phyloP scores from a whole-genome alignment of 2,329 filamentous ascomycete genomes.

The Aspergillus sclerotialis region DNA sequence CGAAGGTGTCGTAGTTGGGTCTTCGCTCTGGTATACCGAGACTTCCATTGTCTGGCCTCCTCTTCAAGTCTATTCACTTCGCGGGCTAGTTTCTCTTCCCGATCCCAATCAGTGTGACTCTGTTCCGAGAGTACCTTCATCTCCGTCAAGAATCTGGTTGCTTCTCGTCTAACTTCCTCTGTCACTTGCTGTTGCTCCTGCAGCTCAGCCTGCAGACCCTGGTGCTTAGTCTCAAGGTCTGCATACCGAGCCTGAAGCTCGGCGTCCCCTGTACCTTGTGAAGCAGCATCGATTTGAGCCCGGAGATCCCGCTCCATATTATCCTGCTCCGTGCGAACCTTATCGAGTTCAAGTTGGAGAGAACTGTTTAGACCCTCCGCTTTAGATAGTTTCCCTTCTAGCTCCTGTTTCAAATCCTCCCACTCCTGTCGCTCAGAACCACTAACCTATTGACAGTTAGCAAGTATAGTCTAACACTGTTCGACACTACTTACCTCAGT shows the following conservation, averaged over 20 bases:
- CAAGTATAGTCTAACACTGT: neutral
- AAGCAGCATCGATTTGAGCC: constrained; percentile 50
- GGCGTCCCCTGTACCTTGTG: constrained; percentile 33
- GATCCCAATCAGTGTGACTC: constrained; percentile 70
- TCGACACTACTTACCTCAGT: constrained; percentile 32
- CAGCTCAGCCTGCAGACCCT: constrained; percentile 58
- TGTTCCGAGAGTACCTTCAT: constrained; percentile 82
- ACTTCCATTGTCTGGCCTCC: constrained; percentile 84
- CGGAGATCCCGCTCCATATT: constrained; percentile 57
- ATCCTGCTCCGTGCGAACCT: constrained; percentile 61
- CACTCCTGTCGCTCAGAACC: constrained; percentile 64
- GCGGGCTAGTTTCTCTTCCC: constrained; percentile 69
- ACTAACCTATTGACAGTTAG: constrained; percentile 31
- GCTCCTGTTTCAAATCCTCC: constrained; percentile 54
- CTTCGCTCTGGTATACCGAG: constrained; percentile 79
- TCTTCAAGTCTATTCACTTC: constrained; percentile 70
- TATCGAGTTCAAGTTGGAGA: constrained; percentile 71
- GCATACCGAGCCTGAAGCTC: constrained; percentile 57
- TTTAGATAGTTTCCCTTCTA: constrained; percentile 68
- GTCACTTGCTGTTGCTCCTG: constrained; percentile 73
- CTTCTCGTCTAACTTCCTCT: constrained; percentile 78
- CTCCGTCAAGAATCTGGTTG: constrained; percentile 74
- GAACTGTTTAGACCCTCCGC: constrained; percentile 72
- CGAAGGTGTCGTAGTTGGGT: constrained; percentile 77
- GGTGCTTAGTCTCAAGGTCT: constrained; percentile 55